Evolutionary conservation across 2,329 filamentous ascomycete genomes (phyloP), one percentile per base, ranked within the genome.

Genomic region (Aaosphaeria arxii): DNA sequence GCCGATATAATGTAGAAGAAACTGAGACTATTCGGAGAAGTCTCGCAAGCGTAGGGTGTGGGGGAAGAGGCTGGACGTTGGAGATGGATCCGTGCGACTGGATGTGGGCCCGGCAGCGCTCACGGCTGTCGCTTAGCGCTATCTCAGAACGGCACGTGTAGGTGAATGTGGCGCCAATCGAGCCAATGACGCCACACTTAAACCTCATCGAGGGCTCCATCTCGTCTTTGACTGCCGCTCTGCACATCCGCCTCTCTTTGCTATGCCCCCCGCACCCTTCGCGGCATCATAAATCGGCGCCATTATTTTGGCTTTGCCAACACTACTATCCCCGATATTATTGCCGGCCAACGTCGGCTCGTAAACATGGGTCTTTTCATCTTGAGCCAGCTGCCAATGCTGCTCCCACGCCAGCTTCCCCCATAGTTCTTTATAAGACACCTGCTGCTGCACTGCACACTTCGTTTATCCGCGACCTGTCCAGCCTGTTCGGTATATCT

Each of bases 341-440:
- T 45, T 57, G 54, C 55, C 57, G 57, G 41, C 9, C n/a, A 2
- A 17, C 31, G 30, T 52, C 53, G 57, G 53, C 53, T 56, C 35
- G 42, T 35, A 46, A 57, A 48, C 45, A 51, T 49, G 53, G 52
- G 35, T 51, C 49, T 43, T 57, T 53, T 45, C 40, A 48, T 42
- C 44, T 28, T n/a, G 13, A 30, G 17, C 17, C 17, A 24, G 17
- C 17, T 24, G 17, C 17, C 17, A 24, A 24, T 24, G 17, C 17
- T 24, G 17, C 17, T 24, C 17, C 17, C 17, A 24, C 17, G 17
- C 17, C 17, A 24, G 17, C 17, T 24, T 24, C 17, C 17, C 17
- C 9, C 28, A 30, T 30, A 7, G 28, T 30, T 30, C 24, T 43
- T 32, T 11, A 43, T 43, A 30, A 30, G 30, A 30, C 17, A 43